Conservation (phyloP, 2,329 filamentous ascomycete genomes). For the Zasmidium citrigriseum region DNA sequence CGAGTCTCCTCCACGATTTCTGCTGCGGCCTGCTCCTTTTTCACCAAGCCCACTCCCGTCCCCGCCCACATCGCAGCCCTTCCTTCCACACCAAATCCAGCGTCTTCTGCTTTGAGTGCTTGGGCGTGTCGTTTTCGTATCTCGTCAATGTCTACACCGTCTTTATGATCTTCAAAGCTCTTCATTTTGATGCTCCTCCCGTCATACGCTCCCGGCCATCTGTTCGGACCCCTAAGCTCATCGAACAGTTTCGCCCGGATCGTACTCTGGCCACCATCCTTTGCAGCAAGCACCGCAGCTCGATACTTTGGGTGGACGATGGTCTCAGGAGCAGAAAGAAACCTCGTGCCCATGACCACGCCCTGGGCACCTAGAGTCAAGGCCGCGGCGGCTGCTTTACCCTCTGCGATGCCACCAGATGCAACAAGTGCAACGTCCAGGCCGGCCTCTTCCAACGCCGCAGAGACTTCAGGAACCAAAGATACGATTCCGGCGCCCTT, state of each 20-base stretch:
- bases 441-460: constrained; percentile 40
- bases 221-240: constrained; percentile 54
- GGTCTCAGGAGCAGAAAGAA: constrained; percentile 53
- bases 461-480: constrained; percentile 59
- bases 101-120: constrained; percentile 52
- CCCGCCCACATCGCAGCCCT: constrained; percentile 63
- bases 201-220: constrained; percentile 60
- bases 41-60: constrained; percentile 61
- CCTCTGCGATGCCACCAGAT: constrained; percentile 56
- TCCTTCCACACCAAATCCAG: constrained; percentile 47
- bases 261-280: constrained; percentile 55
- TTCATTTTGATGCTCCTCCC: constrained; percentile 59
- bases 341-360: constrained; percentile 64
- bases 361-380: constrained; percentile 56
- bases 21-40: constrained; percentile 48
- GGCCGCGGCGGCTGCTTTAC: constrained; percentile 56
- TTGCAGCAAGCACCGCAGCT: constrained; percentile 46
- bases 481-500: constrained; percentile 57
- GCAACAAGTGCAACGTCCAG: constrained; percentile 57
- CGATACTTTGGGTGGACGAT: constrained; percentile 44
- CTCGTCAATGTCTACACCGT: constrained; percentile 42
- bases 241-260: constrained; percentile 55
- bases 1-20: constrained; percentile 55
- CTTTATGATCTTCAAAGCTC: constrained; percentile 47
- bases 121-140: constrained; percentile 47